A percentile compares a stretch with the other conserved stretches of the same genome.
phyloP scores from a whole-genome alignment of 352 stramenopile species.

The Pythium guiyangense region DNA sequence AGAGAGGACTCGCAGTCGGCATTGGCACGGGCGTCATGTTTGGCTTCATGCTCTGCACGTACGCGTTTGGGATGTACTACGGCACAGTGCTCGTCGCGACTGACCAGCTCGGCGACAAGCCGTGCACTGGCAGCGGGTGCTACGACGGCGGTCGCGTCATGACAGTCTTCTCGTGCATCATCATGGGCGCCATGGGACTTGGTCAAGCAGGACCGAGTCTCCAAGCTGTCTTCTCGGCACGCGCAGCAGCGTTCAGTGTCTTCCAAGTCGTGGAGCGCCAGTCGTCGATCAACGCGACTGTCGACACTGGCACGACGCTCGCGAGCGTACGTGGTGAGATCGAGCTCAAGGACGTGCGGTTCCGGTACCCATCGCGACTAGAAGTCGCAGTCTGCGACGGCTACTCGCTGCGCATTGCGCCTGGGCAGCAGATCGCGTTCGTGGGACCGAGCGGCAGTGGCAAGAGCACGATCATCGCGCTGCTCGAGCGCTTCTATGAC shows the following conservation, averaged over 20 bases:
- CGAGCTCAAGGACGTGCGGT: slow-evolving; percentile 85
- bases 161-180: slow-evolving; percentile 66
- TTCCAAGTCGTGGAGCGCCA: slow-evolving; percentile 59
- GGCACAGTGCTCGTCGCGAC: slow-evolving; percentile 63
- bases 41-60: slow-evolving; percentile 60
- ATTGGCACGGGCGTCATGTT: slow-evolving; percentile 67
- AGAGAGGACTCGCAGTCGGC: slow-evolving; percentile 44
- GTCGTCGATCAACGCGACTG: slow-evolving; percentile 40
- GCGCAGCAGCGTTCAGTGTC: slow-evolving; percentile 51
- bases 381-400: slow-evolving; percentile 54
- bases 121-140: slow-evolving; percentile 33
- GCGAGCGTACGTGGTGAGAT: slow-evolving; percentile 29
- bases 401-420: slow-evolving; percentile 51
- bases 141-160: slow-evolving; percentile 66
- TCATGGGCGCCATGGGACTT: slow-evolving; percentile 70
- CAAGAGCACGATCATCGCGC: slow-evolving; percentile 9
- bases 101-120: slow-evolving; percentile 28
- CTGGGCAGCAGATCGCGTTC: slow-evolving; percentile 48
- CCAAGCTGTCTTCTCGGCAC: slow-evolving; percentile 53
- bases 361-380: slow-evolving; percentile 56
- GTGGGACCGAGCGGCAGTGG: slow-evolving; percentile 7
- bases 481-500: slow-evolving; percentile 12
- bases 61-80: slow-evolving; percentile 78
- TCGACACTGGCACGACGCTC: slow-evolving; percentile 21
- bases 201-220: slow-evolving; percentile 59